Base-by-base conservation (phyloP, 352 stramenopile genomes). In the Pythium rhizo-oryzae region DNA sequence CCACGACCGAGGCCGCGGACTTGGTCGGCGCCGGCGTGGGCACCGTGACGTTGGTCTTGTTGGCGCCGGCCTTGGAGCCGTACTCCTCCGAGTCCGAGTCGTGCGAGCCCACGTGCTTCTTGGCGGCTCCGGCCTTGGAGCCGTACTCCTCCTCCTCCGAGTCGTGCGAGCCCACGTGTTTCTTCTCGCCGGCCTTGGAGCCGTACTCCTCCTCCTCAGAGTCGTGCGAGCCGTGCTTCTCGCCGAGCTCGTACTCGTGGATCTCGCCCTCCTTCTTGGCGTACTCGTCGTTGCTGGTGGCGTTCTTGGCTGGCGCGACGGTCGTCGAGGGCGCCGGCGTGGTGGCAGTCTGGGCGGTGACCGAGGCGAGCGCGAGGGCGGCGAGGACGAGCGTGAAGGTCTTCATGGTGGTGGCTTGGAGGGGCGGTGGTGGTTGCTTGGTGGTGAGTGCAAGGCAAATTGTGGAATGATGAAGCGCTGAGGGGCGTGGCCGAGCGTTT, bases 351-450 rank as follows among this genome's bases (percentile, higher is more conserved):
- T 70, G 63, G 21, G 63, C 63, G 16, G 63, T 43, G 23, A 52
- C 59, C 16, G 50, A 39, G 50, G 65, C 70, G 44, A 76, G 23
- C 1, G 70, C 56, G 25, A 59, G 35, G 12, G 58, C 49, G 8
- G 50, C 62, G 28, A 74, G 56, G 12, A 67, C 25, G 37, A 75
- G 41, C 15, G 41, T 65, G 50, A 69, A 72, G 39, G 33, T 58
- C 56, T 72, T 77, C 71, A 77, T 77, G 44, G 5, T 59, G 1
- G 44, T 16, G 39, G 21, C 8, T 19, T 35, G 19, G 8, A n/a
- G n/a, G n/a, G n/a, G n/a, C n/a, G n/a, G n/a, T n/a, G n/a, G n/a
- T n/a, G n/a, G n/a, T n/a, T n/a, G n/a, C n/a, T n/a, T n/a, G n/a
- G 21, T 49, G 62, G 21, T 8, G 44, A 50, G 16, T 57, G 46